Percentiles rank a stretch among this genome's conserved stretches.
phyloP scores from a whole-genome alignment of 495 filamentous ascomycete species.

The Penicillium robsamsonii region DNA sequence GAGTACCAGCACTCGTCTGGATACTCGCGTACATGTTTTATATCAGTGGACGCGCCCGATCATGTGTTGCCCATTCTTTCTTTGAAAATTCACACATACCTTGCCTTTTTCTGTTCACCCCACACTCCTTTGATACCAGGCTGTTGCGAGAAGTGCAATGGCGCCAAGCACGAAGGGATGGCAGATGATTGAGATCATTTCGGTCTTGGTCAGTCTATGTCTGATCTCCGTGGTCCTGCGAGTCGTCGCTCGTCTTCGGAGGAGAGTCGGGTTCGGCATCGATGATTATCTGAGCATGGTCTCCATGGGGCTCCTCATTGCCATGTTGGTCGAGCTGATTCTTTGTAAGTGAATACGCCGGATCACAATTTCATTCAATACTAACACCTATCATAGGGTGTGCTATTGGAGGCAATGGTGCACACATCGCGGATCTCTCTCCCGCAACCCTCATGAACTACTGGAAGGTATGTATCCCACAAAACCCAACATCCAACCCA shows the following conservation, averaged over 20 bases:
- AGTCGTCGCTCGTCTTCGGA: constrained; percentile 36
- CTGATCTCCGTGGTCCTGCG: constrained; percentile 38
- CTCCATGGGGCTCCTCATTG: constrained; percentile 32
- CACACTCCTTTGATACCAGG: constrained; percentile 6
- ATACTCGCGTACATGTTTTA: constrained; percentile 12
- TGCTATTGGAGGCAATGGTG: constrained; percentile 38
- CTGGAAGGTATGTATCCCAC: constrained; percentile 31
- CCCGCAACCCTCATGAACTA: constrained; percentile 33
- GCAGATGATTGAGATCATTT: constrained; percentile 39
- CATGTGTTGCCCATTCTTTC: constrained; percentile 9
- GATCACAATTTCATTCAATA: background rate
- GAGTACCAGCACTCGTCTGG: constrained; percentile 2
- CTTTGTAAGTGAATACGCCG: constrained; percentile 31
- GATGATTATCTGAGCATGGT: constrained; percentile 44
- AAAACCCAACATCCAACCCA: background rate
- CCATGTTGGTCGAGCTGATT: constrained; percentile 37
- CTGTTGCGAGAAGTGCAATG: constrained; percentile 21
- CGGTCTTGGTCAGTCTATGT: constrained; percentile 38
- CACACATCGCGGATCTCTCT: constrained; percentile 25
- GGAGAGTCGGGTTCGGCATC: constrained; percentile 35
- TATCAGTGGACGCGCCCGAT: constrained; percentile 20
- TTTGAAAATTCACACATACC: background rate
- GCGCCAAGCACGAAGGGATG: constrained; percentile 27
- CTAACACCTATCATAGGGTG: constrained; percentile 31
- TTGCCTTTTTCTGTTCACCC: constrained; percentile 2